Base-by-base conservation (phyloP, 768 basidiomycete species). In the Leccinum subgranulosum region DNA sequence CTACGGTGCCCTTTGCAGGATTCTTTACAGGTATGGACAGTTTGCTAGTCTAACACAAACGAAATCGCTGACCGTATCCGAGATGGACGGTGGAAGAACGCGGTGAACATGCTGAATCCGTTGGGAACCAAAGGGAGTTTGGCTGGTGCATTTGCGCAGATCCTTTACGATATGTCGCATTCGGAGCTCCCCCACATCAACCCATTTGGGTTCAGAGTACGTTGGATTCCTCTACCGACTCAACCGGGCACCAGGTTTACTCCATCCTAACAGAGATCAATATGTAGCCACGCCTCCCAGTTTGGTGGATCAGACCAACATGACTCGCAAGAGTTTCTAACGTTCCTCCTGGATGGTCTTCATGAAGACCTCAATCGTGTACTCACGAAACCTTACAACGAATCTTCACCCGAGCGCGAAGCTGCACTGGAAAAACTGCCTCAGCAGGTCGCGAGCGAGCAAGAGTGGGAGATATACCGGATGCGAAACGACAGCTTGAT, bases 241-340 rank as follows among this genome's bases (percentile, higher is more conserved):
- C 51, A 29, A 54, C 46, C 6, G 10, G 10, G 54, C 6, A 51
- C 19, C 49, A 12, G 27, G 31, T 43, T 65, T 41, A 53, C 27
- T 69, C 75, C 51, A 76, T 5, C 70, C 39, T 21, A 27, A 28
- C 59, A 87, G 85, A 82, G 79, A 73, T 80, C 78, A 55, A 83
- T 80, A 69, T 90, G 75, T 74, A 79, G 59, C 50, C 81, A 80
- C 62, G 84, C 84, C 1, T 73, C 79, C 8, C 89, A 92, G 69
- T 97, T 96, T 71, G 82, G 84, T 33, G 92, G 92, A 2, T 81
- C 85, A 15, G 88, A 94, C 63, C 96, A 99, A 70, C 96, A 99
- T 65, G 96, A 99, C 73, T 94, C 94, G 21, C 97, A 98, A 72
- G 96, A 99, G 74, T 97, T 98, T 73, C 78, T 99, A 41, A 90